Conservation (phyloP, 306 rosid genomes). For the Cicer cuneatum region DNA sequence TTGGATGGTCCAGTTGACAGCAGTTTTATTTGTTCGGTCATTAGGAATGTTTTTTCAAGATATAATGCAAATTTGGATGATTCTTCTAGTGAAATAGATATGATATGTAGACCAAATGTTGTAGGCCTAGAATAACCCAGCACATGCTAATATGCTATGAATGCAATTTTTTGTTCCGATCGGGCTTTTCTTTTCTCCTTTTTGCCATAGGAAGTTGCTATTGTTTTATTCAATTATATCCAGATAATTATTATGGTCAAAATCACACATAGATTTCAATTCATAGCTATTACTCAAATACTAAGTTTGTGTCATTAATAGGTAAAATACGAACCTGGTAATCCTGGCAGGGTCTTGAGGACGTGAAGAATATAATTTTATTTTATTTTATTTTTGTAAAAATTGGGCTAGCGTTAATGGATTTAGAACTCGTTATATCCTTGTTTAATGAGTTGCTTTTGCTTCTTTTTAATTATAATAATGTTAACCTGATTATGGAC, state of each 20-base stretch:
- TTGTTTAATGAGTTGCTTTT: background rate
- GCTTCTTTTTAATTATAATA: background rate
- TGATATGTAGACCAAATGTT: slow-evolving; percentile 41
- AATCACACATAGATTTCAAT: too few relatives aligned
- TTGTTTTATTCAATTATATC: background rate
- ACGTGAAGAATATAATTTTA: too few relatives aligned
- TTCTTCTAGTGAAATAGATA: slow-evolving; percentile 52
- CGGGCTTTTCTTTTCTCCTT: background rate
- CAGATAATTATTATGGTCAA: too few relatives aligned
- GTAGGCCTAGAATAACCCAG: slow-evolving; percentile 70
- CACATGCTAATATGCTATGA: too few relatives aligned
- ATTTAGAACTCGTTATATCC: background rate
- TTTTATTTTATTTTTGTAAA: background rate
- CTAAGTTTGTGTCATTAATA: too few relatives aligned
- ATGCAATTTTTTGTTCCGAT: background rate
- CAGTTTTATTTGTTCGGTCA: slow-evolving; percentile 53
- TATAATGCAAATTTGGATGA: slow-evolving; percentile 41
- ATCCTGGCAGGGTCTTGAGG: too few relatives aligned
- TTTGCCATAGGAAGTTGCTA: background rate
- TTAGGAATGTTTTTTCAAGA: slow-evolving; percentile 63
- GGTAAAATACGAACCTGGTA: too few relatives aligned
- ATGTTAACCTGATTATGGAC: background rate
- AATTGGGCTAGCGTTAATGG: background rate
- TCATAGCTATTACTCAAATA: too few relatives aligned
- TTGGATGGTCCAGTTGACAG: slow-evolving; percentile 62